A percentile compares a stretch with the other conserved stretches of the same genome.
phyloP scores from a whole-genome alignment of 2,329 filamentous ascomycete genomes.

The Pseudopyrenochaeta lycopersici region DNA sequence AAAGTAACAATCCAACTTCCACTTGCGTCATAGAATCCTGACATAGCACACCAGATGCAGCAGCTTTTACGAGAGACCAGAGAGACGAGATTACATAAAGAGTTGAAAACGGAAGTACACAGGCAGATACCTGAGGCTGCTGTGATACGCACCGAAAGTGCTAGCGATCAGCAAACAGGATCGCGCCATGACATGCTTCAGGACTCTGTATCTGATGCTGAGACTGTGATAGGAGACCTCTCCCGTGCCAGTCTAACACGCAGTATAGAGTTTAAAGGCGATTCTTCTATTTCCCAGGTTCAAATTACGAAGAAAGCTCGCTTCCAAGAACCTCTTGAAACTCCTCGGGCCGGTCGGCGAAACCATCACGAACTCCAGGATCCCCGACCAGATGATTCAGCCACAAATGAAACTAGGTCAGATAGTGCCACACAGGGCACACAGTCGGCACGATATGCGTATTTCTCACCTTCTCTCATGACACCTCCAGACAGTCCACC shows the following conservation, averaged over 20 bases:
- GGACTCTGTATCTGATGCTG: conserved; percentile 5
- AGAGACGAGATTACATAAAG: not conserved
- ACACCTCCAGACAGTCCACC: not conserved
- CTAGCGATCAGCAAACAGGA: not conserved
- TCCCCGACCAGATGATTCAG: no score
- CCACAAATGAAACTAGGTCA: no score
- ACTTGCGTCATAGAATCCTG: not conserved
- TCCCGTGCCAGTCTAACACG: not conserved
- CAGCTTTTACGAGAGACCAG: not conserved
- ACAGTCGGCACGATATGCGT: no score
- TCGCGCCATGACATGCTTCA: conserved; percentile 3
- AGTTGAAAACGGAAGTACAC: not conserved
- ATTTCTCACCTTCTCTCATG: not conserved
- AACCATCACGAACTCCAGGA: no score
- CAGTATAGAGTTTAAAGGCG: not conserved
- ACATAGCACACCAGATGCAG: not conserved
- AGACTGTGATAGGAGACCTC: conserved; percentile 7
- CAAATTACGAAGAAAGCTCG: not conserved
- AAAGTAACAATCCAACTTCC: not conserved
- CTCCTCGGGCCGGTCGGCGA: no score
- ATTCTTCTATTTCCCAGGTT: not conserved
- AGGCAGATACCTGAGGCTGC: not conserved
- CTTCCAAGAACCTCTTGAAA: not conserved
- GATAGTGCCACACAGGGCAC: no score
- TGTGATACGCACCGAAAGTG: not conserved